Evolutionary conservation across 352 stramenopile species (phyloP).

Genomic region (Globisporangium spiculum): DNA sequence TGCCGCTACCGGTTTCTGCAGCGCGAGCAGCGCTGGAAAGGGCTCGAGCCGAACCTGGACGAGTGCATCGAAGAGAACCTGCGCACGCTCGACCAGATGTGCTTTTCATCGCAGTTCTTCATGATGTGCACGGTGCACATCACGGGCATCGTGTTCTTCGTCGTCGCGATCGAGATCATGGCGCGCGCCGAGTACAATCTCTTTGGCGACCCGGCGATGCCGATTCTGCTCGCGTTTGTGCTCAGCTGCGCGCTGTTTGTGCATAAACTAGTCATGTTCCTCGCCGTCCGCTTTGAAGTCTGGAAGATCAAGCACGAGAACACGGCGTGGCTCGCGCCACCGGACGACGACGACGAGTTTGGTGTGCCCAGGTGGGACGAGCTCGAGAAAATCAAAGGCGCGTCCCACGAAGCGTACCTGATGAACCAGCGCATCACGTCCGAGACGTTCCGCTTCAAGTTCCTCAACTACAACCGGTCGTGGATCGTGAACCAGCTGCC

Average conservation of each 20-base stretch:
- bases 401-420: slow-evolving; percentile 92
- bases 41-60: slow-evolving; percentile 93
- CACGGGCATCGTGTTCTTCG: slow-evolving; percentile 94
- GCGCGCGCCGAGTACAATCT: slow-evolving; percentile 92
- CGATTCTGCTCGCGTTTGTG: slow-evolving; percentile 81
- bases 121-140: slow-evolving; percentile 95
- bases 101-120: slow-evolving; percentile 98
- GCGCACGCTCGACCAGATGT: slow-evolving; percentile 96
- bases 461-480: slow-evolving; percentile 96
- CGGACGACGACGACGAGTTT: slow-evolving; percentile 91
- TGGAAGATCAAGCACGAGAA: slow-evolving; percentile 97
- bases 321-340: slow-evolving; percentile 89
- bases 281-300: slow-evolving; percentile 88
- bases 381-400: slow-evolving; percentile 91
- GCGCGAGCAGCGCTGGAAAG: slow-evolving; percentile 96
- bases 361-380: slow-evolving; percentile 91
- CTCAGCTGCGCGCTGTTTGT: slow-evolving; percentile 54
- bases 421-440: slow-evolving; percentile 97
- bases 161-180: slow-evolving; percentile 96
- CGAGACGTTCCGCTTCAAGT: slow-evolving; percentile 97
- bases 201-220: slow-evolving; percentile 94
- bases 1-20: slow-evolving; percentile 95
- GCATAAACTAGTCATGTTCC: slow-evolving; percentile 66
- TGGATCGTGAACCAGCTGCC: slow-evolving; percentile 96
- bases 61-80: slow-evolving; percentile 97